Base-by-base conservation (phyloP, 148 eudicot species). In the Limonium bicolor region DNA sequence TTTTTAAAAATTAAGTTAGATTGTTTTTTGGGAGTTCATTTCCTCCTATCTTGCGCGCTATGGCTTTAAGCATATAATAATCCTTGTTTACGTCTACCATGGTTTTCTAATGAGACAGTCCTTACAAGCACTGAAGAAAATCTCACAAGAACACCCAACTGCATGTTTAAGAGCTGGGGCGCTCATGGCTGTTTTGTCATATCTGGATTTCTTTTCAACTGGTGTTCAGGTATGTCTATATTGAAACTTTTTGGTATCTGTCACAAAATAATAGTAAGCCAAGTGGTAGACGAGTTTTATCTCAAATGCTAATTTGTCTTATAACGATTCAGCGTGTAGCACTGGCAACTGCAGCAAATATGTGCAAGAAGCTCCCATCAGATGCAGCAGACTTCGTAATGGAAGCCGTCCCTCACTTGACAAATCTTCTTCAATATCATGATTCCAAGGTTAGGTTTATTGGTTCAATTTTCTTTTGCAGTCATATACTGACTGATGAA, bases 341-440 rank as follows among this genome's bases (percentile, higher is more conserved):
- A 48, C 62, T 92, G 54, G 64, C 95, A 36, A 92, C 95, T 53
- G 99, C 99, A 28, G 99, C 95, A 66, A 92, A 92, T 67, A 92
- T 92, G 82, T 92, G 99, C 62, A 92, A 85, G 68, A 92, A 92
- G 56, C 83, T 92, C 21, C 88, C 99, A 45, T 73, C 99, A 4
- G 99, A 92, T 85, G 99, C 95, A 17, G 70, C 95, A 54, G 99
- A 92, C 48, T 92, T 92, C 71, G 99, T 92, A 45, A 85, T 92
- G 99, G 99, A 92, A 69, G 95, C 99, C 54, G 95, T 92, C 53
- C 99, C 99, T 42, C 70, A 81, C 56, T 56, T 92, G 54, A 92
- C 94, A 8, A 92, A 92, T 56, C 93, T 92, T 37, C 82, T 92
- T 56, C 99, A 92, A 50, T 92, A 92, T 60, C 99, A 78, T 50